Base-by-base conservation (phyloP, 345 rosid genomes). In the Excoecaria cochinchinensis region DNA sequence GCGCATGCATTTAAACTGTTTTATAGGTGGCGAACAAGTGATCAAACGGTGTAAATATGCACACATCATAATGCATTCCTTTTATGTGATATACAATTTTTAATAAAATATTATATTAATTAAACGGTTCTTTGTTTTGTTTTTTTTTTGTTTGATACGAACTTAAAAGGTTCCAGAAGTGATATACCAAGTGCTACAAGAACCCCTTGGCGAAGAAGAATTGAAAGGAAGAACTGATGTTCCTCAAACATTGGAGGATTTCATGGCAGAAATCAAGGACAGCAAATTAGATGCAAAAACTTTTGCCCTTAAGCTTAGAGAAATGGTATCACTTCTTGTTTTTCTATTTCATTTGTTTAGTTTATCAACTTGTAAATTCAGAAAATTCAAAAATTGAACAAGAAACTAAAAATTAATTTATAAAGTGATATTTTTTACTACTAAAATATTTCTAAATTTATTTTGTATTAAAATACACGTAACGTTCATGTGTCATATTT, bases 241-340 rank as follows among this genome's bases (percentile, higher is more conserved):
- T 73, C 99, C 99, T 56, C 98, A 91, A 69, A 85, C 98, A 65
- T 81, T 95, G 25, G 84, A 90, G 72, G 98, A 95, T 44, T 95
- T 95, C 72, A 82, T 89, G 89, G 82, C 86, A 8, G 89, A 91
- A 73, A 77, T 92, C 62, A 95, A 84, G 80, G 80, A 83, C 78
- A 77, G 50, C 78, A 86, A 71, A 78, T 68, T 84, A 61, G 92
- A 95, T 79, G 99, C 98, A 61, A 86, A 81, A 76, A 60, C 90
- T n/a, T 95, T 95, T 70, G 98, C 99, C 56, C 70, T 89, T 71
- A 86, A 89, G 89, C 99, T 95, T 5, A 86, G 96, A 73, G 97
- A 89, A 72, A 95, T 95, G 99, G 98, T 91, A 85, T 51, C 50
- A 14, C 58, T 42, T 66, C 24, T 57, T 6, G 0, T 15, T 51